These are phyloP conservation scores for Talaromyces wortmannii DNA, from an alignment of 495 filamentous ascomycete genomes.

Conservation along the genomic window DNA sequence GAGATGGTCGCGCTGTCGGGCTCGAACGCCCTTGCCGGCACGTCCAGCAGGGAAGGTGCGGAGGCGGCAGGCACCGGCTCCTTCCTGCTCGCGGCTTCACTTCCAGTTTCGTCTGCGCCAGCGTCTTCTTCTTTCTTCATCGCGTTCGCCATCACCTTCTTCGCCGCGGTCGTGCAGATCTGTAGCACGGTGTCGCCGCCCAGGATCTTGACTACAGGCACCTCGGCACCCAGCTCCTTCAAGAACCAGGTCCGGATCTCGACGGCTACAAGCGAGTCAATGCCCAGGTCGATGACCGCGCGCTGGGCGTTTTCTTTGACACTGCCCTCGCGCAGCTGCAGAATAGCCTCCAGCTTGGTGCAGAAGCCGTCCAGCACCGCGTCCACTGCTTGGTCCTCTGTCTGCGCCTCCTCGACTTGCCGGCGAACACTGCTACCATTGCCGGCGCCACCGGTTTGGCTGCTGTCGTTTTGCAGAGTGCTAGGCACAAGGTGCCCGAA, in stretches of 20 bases:
- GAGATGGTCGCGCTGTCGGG: not conserved
- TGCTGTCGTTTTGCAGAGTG: not conserved
- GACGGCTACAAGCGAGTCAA: conserved; percentile 28
- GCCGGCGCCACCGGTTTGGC: not conserved
- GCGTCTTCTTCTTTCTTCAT: not conserved
- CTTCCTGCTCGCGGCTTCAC: not conserved
- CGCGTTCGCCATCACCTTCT: not conserved
- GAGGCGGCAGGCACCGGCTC: not conserved
- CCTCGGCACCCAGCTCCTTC: conserved; percentile 27
- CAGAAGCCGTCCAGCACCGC: conserved; percentile 11
- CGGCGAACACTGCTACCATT: not conserved
- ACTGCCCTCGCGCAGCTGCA: not conserved
- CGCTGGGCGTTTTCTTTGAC: not conserved
- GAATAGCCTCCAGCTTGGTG: conserved; percentile 16
- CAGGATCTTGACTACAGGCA: conserved; percentile 39
- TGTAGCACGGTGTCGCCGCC: not conserved
- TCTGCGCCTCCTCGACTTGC: conserved; percentile 1
- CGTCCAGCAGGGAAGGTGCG: not conserved
- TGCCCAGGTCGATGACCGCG: conserved; percentile 20
- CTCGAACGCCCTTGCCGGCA: not conserved
- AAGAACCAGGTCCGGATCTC: conserved; percentile 29
- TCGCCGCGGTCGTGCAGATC: not conserved
- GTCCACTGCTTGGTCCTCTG: conserved; percentile 5
- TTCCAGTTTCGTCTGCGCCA: not conserved
- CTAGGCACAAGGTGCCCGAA: conserved; percentile 5